Conservation (phyloP, 192 early-diverging fungal species). For the Umbelopsis ramanniana region DNA sequence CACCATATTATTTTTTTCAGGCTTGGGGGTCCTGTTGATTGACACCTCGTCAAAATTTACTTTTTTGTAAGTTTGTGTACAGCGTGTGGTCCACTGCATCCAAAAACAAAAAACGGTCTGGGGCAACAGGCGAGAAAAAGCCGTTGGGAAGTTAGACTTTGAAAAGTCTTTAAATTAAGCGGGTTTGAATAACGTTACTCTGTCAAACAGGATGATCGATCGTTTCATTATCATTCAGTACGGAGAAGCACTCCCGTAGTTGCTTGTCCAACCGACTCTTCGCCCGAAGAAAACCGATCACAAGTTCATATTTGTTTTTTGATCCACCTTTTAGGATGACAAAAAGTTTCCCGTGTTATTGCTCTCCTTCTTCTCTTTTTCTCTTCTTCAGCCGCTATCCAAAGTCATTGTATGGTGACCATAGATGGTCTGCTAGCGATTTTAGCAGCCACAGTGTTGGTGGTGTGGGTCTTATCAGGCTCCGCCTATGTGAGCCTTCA, state of each 20-base stretch:
- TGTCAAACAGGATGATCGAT: not conserved
- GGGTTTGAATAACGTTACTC: too few relatives aligned
- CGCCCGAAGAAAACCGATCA: slow-evolving; percentile 16
- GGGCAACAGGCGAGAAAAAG: not conserved
- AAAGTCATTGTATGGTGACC: slow-evolving; percentile 7
- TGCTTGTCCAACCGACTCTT: not conserved
- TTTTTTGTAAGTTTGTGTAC: not conserved
- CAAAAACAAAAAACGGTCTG: not conserved
- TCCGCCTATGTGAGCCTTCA: not conserved
- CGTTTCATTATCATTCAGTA: not conserved
- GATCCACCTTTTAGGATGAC: slow-evolving; percentile 9
- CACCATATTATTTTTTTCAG: too few relatives aligned
- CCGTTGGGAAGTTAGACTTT: too few relatives aligned
- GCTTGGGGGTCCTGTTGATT: not conserved
- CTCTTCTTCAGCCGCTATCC: not conserved
- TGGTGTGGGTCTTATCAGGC: slow-evolving; percentile 7
- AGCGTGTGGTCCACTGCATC: not conserved
- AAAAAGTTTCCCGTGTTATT: not conserved
- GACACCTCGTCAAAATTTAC: not conserved
- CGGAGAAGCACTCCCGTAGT: not conserved
- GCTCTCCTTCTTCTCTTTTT: slow-evolving; percentile 3
- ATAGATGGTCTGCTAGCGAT: slow-evolving; percentile 13
- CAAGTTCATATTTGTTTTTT: slow-evolving; percentile 12
- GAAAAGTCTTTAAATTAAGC: too few relatives aligned
- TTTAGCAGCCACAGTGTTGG: not conserved